A percentile compares a stretch with the other conserved stretches of the same genome.
phyloP scores from a whole-genome alignment of 129 eudicot species.

The Tanacetum coccineum region DNA sequence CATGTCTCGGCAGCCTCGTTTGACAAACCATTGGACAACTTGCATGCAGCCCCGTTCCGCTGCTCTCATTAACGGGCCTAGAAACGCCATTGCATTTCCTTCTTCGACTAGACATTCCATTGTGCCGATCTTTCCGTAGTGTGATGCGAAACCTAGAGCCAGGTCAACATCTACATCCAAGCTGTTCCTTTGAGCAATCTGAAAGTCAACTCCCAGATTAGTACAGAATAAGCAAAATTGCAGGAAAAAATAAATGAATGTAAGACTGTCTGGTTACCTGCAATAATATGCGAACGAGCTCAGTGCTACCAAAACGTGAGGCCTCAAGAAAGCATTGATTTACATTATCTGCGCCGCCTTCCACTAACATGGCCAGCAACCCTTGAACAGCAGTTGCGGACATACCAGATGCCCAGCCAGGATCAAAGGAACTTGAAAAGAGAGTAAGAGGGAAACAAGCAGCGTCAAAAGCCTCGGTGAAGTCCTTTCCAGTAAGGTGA shows the following conservation, averaged over 20 bases:
- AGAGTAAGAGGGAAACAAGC: conserved; percentile 99
- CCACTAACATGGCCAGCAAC: conserved; percentile 83
- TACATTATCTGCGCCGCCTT: conserved; percentile 97
- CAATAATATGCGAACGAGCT: conserved; percentile 90
- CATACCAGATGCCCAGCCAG: conserved; percentile 96
- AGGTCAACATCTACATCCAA: conserved; percentile 96
- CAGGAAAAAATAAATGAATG: conserved; percentile 21
- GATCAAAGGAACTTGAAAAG: conserved; percentile 90
- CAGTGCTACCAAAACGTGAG: conserved; percentile 96
- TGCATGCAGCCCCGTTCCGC: conserved; percentile 89
- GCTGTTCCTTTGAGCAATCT: conserved; percentile 98
- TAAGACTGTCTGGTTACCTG: conserved; percentile 54
- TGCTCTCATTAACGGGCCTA: conserved; percentile 95
- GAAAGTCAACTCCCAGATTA: conserved; percentile 10
- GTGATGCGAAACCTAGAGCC: conserved; percentile 96
- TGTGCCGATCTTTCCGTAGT: conserved; percentile 80
- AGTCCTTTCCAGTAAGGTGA: conserved; percentile 81
- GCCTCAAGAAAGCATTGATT: conserved; percentile 98
- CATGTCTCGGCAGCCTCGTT: conserved; percentile 95
- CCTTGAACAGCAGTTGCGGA: conserved; percentile 96
- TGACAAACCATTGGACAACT: conserved; percentile 93
- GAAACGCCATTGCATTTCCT: conserved; percentile 87
- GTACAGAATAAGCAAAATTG: background rate
- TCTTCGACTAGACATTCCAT: conserved; percentile 98
- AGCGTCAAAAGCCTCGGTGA: conserved; percentile 97